phyloP scores from a whole-genome alignment of 805 yeast genomes.

The Barnettozyma salicaria region DNA sequence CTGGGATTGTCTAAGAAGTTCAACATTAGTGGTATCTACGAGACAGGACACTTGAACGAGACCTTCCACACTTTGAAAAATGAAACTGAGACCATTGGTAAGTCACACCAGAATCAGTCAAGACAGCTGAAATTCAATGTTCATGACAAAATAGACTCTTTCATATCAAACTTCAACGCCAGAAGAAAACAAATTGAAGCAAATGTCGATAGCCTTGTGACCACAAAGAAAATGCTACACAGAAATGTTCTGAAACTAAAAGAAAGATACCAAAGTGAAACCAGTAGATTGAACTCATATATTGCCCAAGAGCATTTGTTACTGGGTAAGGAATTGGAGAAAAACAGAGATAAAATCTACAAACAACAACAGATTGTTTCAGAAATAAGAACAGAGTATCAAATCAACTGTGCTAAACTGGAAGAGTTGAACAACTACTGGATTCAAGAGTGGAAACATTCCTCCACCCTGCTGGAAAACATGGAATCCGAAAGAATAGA shows the following conservation, averaged over 20 bases:
- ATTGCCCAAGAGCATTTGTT: conserved; percentile 59
- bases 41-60: conserved; percentile 51
- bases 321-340: conserved; percentile 68
- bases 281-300: conserved; percentile 51
- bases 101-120: conserved; percentile 48
- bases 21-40: conserved; percentile 44
- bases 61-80: conserved; percentile 52
- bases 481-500: conserved; percentile 71
- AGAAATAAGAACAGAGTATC: conserved; percentile 49
- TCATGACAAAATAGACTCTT: conserved; percentile 46
- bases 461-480: conserved; percentile 57
- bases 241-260: conserved; percentile 35
- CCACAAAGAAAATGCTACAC: conserved; percentile 36
- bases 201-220: conserved; percentile 48
- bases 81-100: conserved; percentile 56
- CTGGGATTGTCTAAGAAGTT: conserved; percentile 41
- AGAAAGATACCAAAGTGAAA: conserved; percentile 50
- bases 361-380: conserved; percentile 40
- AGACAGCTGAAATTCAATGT: conserved; percentile 45
- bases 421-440: conserved; percentile 56
- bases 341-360: conserved; percentile 48
- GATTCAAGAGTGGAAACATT: conserved; percentile 64
- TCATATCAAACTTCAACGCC: conserved; percentile 44
- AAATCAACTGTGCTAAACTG: conserved; percentile 43
- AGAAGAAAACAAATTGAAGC: conserved; percentile 51